Base-by-base conservation (phyloP, 192 early-diverging fungal genomes). In the Coemansia sp. region DNA sequence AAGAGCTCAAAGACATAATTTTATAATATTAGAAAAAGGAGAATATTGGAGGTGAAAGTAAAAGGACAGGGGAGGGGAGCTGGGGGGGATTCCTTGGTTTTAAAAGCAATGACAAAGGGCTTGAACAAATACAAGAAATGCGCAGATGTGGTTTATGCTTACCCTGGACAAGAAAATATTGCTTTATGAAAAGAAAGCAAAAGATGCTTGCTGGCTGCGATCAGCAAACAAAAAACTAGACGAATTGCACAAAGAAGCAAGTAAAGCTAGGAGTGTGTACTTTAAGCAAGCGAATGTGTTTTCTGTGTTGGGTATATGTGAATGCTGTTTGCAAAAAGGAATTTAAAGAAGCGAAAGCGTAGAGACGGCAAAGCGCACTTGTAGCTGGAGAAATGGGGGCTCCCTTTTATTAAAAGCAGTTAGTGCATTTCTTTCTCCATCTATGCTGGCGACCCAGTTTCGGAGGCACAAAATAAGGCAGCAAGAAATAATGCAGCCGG, bases 351-450 rank as follows among this genome's bases (percentile, higher is more conserved):
- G 57, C 39, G 57, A n/a, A 59, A 59, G 25, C 37, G 25, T 25
- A 16, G 55, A 11, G 20, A 41, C 13, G 38, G 11, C 57, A 59
- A 59, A 41, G 38, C 57, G 4, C 39, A 59, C 7, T 12, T 41
- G 5, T 41, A 22, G 42, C 57, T 17, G 57, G 57, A 59, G 57
- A 59, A 59, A 41, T 40, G 57, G 39, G 57, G 39, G 57, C 39
- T 41, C 57, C 39, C 39, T 59, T 59, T 59, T 40, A 59, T 38
- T 40, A 59, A 59, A 59, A 59, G 32, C 9, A 41, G 57, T 32
- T 19, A 25, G 55, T 56, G 55, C 55, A 37, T 38, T 41, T 41
- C n/a, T 14, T 16, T 59, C 7, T 19, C 57, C 32, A 41, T n/a
- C n/a, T 40, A 32, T 32, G 32, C 4, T 59, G 38, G 12, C 57